Percentiles rank a stretch among this genome's conserved stretches.
phyloP scores from a whole-genome alignment of 176 grass and related monocot genomes.

The Poa annua region DNA sequence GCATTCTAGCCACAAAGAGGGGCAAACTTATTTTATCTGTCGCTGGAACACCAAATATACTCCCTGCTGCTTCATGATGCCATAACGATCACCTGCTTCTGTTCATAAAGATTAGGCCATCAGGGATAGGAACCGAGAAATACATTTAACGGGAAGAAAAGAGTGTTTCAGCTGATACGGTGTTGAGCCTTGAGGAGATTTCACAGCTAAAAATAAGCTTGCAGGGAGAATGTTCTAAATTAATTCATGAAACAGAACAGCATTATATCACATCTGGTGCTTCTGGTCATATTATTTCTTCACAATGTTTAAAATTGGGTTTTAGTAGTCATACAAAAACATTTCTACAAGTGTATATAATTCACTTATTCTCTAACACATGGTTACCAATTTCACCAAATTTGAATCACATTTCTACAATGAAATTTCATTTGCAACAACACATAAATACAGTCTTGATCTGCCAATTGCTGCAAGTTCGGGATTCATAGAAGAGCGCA shows the following conservation, averaged over 20 bases:
- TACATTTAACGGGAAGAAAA: conserved; percentile 14
- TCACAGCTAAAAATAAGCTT: not conserved
- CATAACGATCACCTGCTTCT: conserved; percentile 1
- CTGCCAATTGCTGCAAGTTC: not conserved
- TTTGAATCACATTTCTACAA: not conserved
- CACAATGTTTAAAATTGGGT: not conserved
- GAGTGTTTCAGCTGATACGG: not conserved
- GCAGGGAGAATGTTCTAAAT: not conserved
- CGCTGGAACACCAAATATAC: conserved; percentile 12
- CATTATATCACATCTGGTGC: conserved; percentile 18
- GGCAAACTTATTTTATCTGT: conserved; percentile 34
- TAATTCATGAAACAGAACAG: not conserved
- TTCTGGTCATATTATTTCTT: not conserved
- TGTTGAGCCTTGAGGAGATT: not conserved
- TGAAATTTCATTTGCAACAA: not conserved
- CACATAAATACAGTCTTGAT: not conserved
- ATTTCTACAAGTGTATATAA: not conserved
- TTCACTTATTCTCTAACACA: conserved; percentile 1
- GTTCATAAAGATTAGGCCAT: conserved; percentile 36
- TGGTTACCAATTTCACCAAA: not conserved
- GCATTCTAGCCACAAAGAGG: not conserved
- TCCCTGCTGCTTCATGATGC: conserved; percentile 6
- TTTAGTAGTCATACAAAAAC: conserved; percentile 2
- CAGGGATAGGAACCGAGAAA: not conserved
- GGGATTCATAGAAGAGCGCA: not conserved